A percentile compares a stretch with the other conserved stretches of the same genome.
These are phyloP conservation scores for Eimeria maxima DNA, from an alignment of 169 alveolate species.

Conservation along the genomic window DNA sequence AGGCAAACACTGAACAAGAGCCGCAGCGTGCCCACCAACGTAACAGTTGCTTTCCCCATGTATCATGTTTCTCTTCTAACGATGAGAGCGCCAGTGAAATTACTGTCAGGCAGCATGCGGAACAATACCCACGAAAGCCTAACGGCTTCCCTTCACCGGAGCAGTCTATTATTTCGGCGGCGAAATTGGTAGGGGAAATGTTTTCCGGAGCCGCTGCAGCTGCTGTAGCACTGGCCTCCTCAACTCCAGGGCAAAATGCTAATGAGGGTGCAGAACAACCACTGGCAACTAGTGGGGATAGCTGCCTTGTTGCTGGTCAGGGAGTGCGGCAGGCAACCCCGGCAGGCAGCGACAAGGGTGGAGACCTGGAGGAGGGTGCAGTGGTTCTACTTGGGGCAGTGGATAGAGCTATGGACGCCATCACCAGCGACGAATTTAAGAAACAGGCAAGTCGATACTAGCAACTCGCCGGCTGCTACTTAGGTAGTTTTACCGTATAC, in stretches of 20 bases:
- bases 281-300: not conserved
- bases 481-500: not conserved
- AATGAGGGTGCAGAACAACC: not conserved
- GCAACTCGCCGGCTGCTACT: not conserved
- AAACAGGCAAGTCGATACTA: slow-evolving; percentile 59
- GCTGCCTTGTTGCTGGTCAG: slow-evolving; percentile 7
- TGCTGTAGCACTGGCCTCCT: slow-evolving; percentile 57
- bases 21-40: not conserved
- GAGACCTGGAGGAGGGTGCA: slow-evolving; percentile 72
- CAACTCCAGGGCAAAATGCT: not conserved
- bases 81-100: slow-evolving; percentile 65
- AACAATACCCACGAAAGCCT: not conserved
- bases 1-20: slow-evolving; percentile 37
- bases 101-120: slow-evolving; percentile 20
- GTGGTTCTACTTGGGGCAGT: slow-evolving; percentile 55
- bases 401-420: slow-evolving; percentile 75
- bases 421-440: slow-evolving; percentile 66
- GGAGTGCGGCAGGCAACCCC: not conserved
- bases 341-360: slow-evolving; percentile 27
- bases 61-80: slow-evolving; percentile 47
- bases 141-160: not conserved
- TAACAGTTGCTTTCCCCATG: slow-evolving; percentile 64
- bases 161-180: slow-evolving; percentile 41
- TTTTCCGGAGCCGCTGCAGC: slow-evolving; percentile 69
- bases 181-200: slow-evolving; percentile 67